Evolutionary conservation across 164 flowering plant genomes (phyloP).

Genomic region (Liquidambar formosana): DNA sequence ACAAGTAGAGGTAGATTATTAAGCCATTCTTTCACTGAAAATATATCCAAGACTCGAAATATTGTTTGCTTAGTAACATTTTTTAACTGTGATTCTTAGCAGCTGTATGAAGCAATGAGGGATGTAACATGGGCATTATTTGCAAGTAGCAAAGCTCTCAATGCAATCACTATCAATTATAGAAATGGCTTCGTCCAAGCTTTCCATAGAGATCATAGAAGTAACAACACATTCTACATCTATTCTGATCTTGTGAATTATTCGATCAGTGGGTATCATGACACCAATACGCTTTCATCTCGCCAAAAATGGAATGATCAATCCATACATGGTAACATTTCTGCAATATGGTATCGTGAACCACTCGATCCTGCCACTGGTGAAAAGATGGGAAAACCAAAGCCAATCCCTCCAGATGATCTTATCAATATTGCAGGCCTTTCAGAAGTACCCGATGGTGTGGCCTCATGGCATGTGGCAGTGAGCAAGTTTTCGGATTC

Average conservation of each 20-base stretch:
- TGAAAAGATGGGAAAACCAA: slow-evolving; percentile 60
- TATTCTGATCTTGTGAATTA: slow-evolving; percentile 72
- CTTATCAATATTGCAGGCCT: slow-evolving; percentile 80
- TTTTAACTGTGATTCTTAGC: slow-evolving; percentile 21
- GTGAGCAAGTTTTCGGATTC: slow-evolving; percentile 88
- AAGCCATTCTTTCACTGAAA: background rate
- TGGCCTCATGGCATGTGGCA: slow-evolving; percentile 91
- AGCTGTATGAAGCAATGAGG: slow-evolving; percentile 86
- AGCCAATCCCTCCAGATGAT: slow-evolving; percentile 78
- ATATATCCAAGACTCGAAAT: background rate
- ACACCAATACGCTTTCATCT: slow-evolving; percentile 28
- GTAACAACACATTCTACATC: slow-evolving; percentile 83
- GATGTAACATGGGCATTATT: slow-evolving; percentile 91
- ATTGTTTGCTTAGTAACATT: background rate
- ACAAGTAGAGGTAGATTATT: slow-evolving; percentile 69
- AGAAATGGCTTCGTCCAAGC: slow-evolving; percentile 95
- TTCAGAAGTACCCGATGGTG: slow-evolving; percentile 86
- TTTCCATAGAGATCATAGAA: slow-evolving; percentile 88
- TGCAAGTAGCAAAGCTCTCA: slow-evolving; percentile 84
- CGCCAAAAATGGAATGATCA: slow-evolving; percentile 60
- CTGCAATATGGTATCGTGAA: slow-evolving; percentile 86
- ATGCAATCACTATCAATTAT: slow-evolving; percentile 83
- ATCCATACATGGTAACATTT: slow-evolving; percentile 48
- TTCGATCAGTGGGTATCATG: slow-evolving; percentile 40
- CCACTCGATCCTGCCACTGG: slow-evolving; percentile 83